Percentiles rank a stretch among this genome's conserved stretches.
Evolutionary conservation across 305 asterid species (phyloP).

Genomic region (Fraxinus ornus): DNA sequence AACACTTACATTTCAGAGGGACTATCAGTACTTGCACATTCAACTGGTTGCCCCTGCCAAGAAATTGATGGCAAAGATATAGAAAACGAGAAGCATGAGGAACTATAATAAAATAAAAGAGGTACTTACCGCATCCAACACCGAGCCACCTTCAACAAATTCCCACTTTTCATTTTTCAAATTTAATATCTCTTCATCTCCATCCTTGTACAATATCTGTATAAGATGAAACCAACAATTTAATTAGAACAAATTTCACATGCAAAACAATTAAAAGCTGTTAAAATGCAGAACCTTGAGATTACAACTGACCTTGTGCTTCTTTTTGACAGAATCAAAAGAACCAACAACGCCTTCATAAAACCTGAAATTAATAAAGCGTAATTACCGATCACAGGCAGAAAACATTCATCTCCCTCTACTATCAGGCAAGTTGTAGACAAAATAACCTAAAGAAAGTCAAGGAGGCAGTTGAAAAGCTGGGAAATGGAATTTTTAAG

Average conservation of each 20-base stretch:
- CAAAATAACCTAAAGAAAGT: not conserved
- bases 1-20: conserved; percentile 64
- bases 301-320: conserved; percentile 62
- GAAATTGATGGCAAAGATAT: conserved; percentile 15
- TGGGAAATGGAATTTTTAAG: not conserved
- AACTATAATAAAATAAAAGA: conserved; percentile 19
- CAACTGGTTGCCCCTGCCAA: conserved; percentile 60
- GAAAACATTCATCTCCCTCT: not conserved
- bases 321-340: conserved; percentile 74
- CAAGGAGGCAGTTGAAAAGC: not conserved
- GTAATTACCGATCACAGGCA: conserved; percentile 20
- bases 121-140: conserved; percentile 52
- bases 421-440: not conserved
- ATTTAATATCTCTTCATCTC: conserved; percentile 73
- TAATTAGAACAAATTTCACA: conserved; percentile 12
- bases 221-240: conserved; percentile 20
- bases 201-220: conserved; percentile 77
- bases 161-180: conserved; percentile 62
- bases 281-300: not conserved
- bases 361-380: conserved; percentile 50
- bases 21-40: conserved; percentile 54
- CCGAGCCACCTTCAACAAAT: conserved; percentile 45
- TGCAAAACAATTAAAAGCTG: conserved; percentile 4
- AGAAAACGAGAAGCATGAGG: conserved; percentile 14
- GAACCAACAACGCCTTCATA: conserved; percentile 71